phyloP scores from a whole-genome alignment of 2,329 filamentous ascomycete species.

The Ceratocystis destructans region DNA sequence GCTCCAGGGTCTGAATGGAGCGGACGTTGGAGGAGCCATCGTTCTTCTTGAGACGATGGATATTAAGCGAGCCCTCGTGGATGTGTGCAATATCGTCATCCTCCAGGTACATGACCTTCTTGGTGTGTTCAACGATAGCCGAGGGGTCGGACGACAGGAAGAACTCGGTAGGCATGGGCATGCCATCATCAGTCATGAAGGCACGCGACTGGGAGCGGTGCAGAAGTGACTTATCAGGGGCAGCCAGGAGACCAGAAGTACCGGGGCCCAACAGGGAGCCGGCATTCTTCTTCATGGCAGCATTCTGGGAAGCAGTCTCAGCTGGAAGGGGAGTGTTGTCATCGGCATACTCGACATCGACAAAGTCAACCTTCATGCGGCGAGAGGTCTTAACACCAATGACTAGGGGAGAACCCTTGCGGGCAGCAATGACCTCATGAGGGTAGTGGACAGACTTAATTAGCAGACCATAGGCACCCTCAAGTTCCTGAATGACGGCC shows the following conservation, averaged over 20 bases:
- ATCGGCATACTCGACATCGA: conserved; percentile 94
- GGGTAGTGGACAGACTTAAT: conserved; percentile 98
- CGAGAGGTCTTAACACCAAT: conserved; percentile 89
- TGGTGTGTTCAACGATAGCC: conserved; percentile 97
- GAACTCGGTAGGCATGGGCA: conserved; percentile 96
- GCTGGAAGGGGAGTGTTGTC: conserved; percentile 73
- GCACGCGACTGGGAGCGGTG: conserved; percentile 97
- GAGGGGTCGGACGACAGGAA: conserved; percentile 98
- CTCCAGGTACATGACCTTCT: conserved; percentile 99
- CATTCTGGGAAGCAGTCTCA: conserved; percentile 90
- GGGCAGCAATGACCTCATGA: conserved; percentile 91
- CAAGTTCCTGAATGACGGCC: conserved; percentile 94
- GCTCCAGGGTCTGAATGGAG: conserved; percentile 95
- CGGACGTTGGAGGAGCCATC: conserved; percentile 95
- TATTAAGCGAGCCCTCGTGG: conserved; percentile 96
- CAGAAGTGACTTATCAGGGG: conserved; percentile 92
- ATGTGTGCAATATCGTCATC: conserved; percentile 99
- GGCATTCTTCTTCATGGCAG: conserved; percentile 80
- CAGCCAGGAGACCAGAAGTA: conserved; percentile 53
- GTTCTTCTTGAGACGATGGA: conserved; percentile 93
- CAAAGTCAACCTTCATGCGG: conserved; percentile 99
- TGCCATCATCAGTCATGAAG: conserved; percentile 96
- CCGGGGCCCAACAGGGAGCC: conserved; percentile 53
- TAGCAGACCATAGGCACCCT: conserved; percentile 92
- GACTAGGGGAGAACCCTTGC: conserved; percentile 95